phyloP scores from a whole-genome alignment of 2,329 filamentous ascomycete species.

The Bipolaris cookei region DNA sequence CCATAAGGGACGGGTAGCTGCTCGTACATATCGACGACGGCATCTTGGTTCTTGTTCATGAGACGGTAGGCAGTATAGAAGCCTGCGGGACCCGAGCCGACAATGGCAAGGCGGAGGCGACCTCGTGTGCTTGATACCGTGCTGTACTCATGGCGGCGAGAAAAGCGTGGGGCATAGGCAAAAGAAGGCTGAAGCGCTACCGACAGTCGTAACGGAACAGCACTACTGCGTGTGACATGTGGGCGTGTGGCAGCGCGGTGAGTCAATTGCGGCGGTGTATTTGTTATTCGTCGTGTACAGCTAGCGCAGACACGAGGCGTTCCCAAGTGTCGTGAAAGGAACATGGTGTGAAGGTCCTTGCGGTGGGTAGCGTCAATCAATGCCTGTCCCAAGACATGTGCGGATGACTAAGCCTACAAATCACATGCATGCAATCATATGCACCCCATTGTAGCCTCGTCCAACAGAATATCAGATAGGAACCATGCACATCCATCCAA shows the following conservation, averaged over 20 bases:
- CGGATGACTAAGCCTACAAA: constrained; percentile 23
- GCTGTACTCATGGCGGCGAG: constrained; percentile 33
- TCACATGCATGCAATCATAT: no score
- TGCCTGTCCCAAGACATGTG: constrained; percentile 6
- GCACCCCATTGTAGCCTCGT: no score
- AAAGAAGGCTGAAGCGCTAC: constrained; percentile 8
- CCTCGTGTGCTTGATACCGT: constrained; percentile 34
- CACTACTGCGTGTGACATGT: constrained; percentile 11
- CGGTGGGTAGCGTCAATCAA: constrained; percentile 13
- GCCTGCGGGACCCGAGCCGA: constrained; percentile 92
- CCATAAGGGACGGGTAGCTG: constrained; percentile 90
- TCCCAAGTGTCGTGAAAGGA: constrained; percentile 21
- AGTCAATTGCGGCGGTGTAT: neutral
- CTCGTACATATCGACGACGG: constrained; percentile 94
- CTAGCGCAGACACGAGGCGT: constrained; percentile 35
- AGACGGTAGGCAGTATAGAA: constrained; percentile 93
- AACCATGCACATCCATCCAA: no score
- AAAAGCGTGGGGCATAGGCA: neutral
- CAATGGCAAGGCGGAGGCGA: constrained; percentile 79
- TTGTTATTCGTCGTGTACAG: constrained; percentile 32
- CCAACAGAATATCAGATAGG: neutral
- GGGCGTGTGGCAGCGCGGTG: constrained; percentile 1
- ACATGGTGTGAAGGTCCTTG: constrained; percentile 32
- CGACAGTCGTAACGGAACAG: constrained; percentile 13
- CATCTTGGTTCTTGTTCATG: constrained; percentile 74